Evolutionary conservation across 257 asterid species (phyloP), one percentile per base, ranked within the genome.

Genomic region (Eucommia ulmoides): DNA sequence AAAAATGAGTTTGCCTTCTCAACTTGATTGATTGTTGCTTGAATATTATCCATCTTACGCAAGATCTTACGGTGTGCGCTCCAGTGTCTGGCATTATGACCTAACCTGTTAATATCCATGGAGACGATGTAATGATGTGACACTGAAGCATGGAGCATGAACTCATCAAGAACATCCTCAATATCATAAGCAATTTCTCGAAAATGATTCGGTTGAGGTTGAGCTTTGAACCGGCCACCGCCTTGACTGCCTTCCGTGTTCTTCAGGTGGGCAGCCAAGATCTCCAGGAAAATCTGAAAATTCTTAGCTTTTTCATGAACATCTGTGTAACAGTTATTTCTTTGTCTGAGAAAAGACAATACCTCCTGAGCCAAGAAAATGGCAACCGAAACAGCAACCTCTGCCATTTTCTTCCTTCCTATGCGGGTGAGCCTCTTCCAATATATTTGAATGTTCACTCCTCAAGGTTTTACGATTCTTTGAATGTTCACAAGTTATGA

Each of bases 131-230:
- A n/a, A 7, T 9, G n/a, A n/a, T 18, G 56, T 52, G 74, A 21
- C 51, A 59, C 19, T 66, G 46, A 24, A 1, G 71, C 23, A 66
- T 63, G 74, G 12, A 48, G 49, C 48, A 52, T 0, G 16, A 29
- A 51, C 38, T 62, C 65, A 10, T 71, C 78, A 15, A 71, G 33
- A 20, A 63, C 60, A 26, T 66, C 65, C 60, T 66, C 78, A 0
- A 71, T 59, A 0, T 55, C 62, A 45, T 20, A 58, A 4, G 71
- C 71, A 20, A 49, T 55, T 0, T 22, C 24, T 15, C 65, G 56
- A 16, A 55, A 24, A 19, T 54, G 52, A 0, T 23, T 8, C 24
- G 59, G n/a, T n/a, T n/a, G n/a, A n/a, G n/a, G 35, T 42, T 23
- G 38, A 17, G 23, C 57, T 3, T 45, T 25, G 24, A 10, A 38